Percentiles rank a stretch among this genome's conserved stretches.
These are phyloP conservation scores for Erysimum cheiri DNA, from an alignment of 441 rosid genomes.

Conservation along the genomic window DNA sequence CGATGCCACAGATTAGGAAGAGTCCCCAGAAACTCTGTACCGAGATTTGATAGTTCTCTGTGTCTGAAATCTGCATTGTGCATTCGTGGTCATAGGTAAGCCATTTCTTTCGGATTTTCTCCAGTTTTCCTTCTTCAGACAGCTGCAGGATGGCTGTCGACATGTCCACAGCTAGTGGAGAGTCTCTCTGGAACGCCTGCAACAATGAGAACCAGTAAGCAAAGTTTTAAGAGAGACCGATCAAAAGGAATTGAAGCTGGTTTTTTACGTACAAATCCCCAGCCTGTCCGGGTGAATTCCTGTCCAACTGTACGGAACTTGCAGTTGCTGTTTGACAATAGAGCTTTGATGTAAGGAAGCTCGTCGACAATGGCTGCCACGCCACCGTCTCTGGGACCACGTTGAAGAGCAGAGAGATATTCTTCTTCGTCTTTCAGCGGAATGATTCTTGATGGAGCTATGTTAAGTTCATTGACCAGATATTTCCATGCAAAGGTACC, in stretches of 20 bases:
- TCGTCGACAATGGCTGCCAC: conserved; percentile 94
- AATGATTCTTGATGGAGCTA: conserved; percentile 71
- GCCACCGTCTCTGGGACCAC: conserved; percentile 73
- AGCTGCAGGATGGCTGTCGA: conserved; percentile 90
- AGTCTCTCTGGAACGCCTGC: conserved; percentile 95
- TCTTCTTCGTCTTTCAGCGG: conserved; percentile 57
- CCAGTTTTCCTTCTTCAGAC: conserved; percentile 87
- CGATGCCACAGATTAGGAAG: conserved; percentile 76
- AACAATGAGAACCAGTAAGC: conserved; percentile 20
- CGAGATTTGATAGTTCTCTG: conserved; percentile 59
- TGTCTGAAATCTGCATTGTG: conserved; percentile 47
- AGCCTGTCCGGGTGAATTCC: conserved; percentile 89
- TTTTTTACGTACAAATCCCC: conserved; percentile 89
- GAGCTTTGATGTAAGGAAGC: conserved; percentile 84
- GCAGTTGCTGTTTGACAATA: conserved; percentile 72
- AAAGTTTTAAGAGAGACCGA: not conserved
- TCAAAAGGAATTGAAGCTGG: not conserved
- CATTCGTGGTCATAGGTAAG: conserved; percentile 55
- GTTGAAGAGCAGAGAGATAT: conserved; percentile 61
- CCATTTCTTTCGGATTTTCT: conserved; percentile 83
- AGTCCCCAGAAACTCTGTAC: conserved; percentile 89
- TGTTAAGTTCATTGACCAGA: conserved; percentile 76
- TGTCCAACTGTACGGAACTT: conserved; percentile 78
- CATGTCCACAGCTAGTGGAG: conserved; percentile 89
- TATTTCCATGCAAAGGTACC: conserved; percentile 86